Evolutionary conservation across 176 grass and related monocot species (phyloP).

Genomic region (bread wheat (Triticum aestivum)): IWGSC_CS_RefSeq_v2.1 NC_057813.1:177107893-177108392

Average conservation of each 20-base stretch:
- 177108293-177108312: background rate
- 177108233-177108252: conserved; percentile 13
- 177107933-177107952: conserved; percentile 15
- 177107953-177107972: conserved; percentile 4
- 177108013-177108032: conserved; percentile 4
- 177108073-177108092: background rate
- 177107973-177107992: conserved; percentile 2
- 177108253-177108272: background rate
- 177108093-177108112: background rate
- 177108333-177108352: background rate
- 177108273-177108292: background rate
- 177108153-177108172: background rate
- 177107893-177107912: conserved; percentile 47
- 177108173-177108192: background rate
- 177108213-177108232: background rate
- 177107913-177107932: conserved; percentile 58
- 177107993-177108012: conserved; percentile 14
- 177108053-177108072: conserved; percentile 18
- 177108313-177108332: background rate
- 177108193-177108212: background rate
- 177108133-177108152: conserved; percentile 1
- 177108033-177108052: conserved; percentile 27
- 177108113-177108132: background rate
- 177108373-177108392: too few species aligned
- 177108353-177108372: too few species aligned